These are phyloP conservation scores for Candida adriatica DNA, from an alignment of 805 yeast species.

Conservation along the genomic window DNA sequence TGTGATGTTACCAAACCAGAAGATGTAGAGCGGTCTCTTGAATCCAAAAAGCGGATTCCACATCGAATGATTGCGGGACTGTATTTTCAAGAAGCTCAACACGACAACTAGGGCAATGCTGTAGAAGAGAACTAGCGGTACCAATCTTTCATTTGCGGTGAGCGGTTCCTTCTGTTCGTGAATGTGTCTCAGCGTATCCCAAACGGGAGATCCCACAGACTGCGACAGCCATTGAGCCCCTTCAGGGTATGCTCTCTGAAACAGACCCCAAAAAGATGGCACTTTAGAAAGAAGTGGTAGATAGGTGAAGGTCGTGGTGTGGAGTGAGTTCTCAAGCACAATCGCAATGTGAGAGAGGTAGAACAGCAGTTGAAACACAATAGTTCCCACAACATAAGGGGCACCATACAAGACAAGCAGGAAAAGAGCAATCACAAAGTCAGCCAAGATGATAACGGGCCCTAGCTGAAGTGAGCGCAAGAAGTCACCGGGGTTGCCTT, in stretches of 20 bases:
- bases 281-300: too few species aligned
- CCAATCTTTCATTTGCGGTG: slow-evolving; percentile 12
- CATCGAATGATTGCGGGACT: slow-evolving; percentile 22
- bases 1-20: slow-evolving; percentile 47
- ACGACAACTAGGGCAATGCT: slow-evolving; percentile 22
- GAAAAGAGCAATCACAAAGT: slow-evolving; percentile 27
- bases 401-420: slow-evolving; percentile 37
- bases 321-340: neutral
- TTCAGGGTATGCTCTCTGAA: too few species aligned
- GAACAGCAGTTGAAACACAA: slow-evolving; percentile 10
- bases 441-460: slow-evolving; percentile 20
- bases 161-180: slow-evolving; percentile 23
- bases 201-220: too few species aligned
- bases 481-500: slow-evolving; percentile 16
- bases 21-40: slow-evolving; percentile 43
- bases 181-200: too few species aligned
- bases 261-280: too few species aligned
- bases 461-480: slow-evolving; percentile 11
- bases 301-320: too few species aligned
- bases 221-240: too few species aligned
- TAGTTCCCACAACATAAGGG: slow-evolving; percentile 41
- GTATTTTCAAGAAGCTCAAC: slow-evolving; percentile 25
- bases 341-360: slow-evolving; percentile 2
- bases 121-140: slow-evolving; percentile 32
- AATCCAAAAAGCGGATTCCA: slow-evolving; percentile 42